phyloP scores from a whole-genome alignment of 1,284 basidiomycete genomes.

The Athelia psychrophila region DNA sequence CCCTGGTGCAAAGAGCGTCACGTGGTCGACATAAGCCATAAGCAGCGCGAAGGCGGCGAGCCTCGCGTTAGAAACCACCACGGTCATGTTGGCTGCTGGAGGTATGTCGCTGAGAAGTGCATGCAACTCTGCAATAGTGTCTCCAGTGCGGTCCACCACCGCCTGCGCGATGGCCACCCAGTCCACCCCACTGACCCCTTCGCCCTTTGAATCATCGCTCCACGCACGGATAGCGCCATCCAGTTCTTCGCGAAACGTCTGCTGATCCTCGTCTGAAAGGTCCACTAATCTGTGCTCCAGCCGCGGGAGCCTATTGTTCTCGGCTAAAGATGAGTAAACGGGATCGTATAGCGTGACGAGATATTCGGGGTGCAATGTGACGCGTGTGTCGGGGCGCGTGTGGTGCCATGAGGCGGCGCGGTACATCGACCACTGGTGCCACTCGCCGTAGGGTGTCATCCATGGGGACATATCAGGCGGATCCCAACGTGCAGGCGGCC shows the following conservation, averaged over 20 bases:
- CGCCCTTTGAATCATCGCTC: background rate
- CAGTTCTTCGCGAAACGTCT: background rate
- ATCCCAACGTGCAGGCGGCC: too few species aligned
- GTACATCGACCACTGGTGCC: background rate
- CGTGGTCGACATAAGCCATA: background rate
- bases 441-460: background rate
- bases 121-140: background rate
- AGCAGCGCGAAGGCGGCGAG: background rate
- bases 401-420: background rate
- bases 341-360: background rate
- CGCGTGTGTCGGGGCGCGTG: background rate
- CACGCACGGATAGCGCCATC: background rate
- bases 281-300: background rate
- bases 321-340: background rate
- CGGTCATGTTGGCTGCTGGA: background rate
- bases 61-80: background rate
- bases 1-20: background rate
- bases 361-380: background rate
- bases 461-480: too few species aligned
- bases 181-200: background rate
- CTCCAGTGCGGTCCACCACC: background rate
- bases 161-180: background rate
- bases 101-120: conserved; percentile 1
- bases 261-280: background rate
- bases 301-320: background rate